Conservation (phyloP, 768 basidiomycete genomes). For the Lactifluus subvellereus region DNA sequence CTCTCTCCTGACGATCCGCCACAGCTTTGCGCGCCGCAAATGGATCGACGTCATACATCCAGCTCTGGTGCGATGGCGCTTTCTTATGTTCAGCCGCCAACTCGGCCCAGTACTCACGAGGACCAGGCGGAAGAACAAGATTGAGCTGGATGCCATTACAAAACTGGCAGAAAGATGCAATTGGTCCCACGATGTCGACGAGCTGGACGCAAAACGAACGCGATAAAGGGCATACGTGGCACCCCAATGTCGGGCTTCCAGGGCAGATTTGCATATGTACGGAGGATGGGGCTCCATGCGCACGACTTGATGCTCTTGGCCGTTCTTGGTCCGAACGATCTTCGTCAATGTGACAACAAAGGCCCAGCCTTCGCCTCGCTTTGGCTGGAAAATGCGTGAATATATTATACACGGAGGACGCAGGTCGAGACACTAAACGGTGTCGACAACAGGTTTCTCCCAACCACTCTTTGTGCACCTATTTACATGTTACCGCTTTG, state of each 20-base stretch:
- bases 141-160: slow-evolving; percentile 72
- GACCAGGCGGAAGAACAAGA: slow-evolving; percentile 72
- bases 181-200: slow-evolving; percentile 26
- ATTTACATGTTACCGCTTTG: slow-evolving; percentile 2
- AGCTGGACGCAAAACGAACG: slow-evolving; percentile 44
- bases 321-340: slow-evolving; percentile 62
- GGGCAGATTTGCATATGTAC: slow-evolving; percentile 54
- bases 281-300: slow-evolving; percentile 70
- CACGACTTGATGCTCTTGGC: slow-evolving; percentile 53
- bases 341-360: slow-evolving; percentile 65
- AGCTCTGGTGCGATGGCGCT: slow-evolving; percentile 62
- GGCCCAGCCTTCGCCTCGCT: slow-evolving; percentile 46
- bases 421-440: slow-evolving; percentile 39
- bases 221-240: slow-evolving; percentile 84
- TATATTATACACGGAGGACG: not conserved
- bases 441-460: slow-evolving; percentile 78
- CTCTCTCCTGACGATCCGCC: slow-evolving; percentile 56
- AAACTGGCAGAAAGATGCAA: slow-evolving; percentile 42
- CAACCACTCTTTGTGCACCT: slow-evolving; percentile 88
- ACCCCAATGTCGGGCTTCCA: slow-evolving; percentile 89
- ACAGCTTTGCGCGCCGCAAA: slow-evolving; percentile 69
- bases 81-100: slow-evolving; percentile 65
- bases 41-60: slow-evolving; percentile 88
- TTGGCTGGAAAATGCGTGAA: slow-evolving; percentile 35
- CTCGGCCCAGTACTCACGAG: slow-evolving; percentile 83